phyloP scores from a whole-genome alignment of 345 rosid species.

The Clarkia xantiana region DNA sequence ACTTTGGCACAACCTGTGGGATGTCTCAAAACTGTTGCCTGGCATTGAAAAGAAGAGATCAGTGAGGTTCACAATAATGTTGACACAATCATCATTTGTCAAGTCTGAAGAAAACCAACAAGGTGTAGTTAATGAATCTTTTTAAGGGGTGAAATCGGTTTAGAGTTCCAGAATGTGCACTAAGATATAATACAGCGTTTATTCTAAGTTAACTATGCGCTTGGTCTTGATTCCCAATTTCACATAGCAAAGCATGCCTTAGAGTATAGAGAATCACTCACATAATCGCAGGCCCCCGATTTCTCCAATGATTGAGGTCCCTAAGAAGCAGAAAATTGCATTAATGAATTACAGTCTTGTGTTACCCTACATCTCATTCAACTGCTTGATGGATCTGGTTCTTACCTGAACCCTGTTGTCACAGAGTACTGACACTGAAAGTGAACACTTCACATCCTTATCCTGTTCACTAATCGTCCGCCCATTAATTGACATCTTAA shows the following conservation, averaged over 20 bases:
- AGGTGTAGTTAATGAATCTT: not conserved
- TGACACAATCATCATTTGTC: not conserved
- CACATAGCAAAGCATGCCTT: not conserved
- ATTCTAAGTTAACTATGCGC: not conserved
- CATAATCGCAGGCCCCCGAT: conserved; percentile 57
- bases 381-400: conserved; percentile 11
- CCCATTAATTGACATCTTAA: conserved; percentile 45
- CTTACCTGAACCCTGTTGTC: conserved; percentile 57
- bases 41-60: not conserved
- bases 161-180: not conserved
- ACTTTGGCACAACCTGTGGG: conserved; percentile 80
- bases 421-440: conserved; percentile 67
- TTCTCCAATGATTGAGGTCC: conserved; percentile 51
- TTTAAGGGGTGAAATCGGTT: not conserved
- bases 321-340: conserved; percentile 20
- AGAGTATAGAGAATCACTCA: conserved; percentile 20
- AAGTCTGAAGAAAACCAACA: not conserved
- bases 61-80: not conserved
- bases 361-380: conserved; percentile 5
- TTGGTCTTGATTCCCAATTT: not conserved
- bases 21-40: conserved; percentile 43
- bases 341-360: not conserved
- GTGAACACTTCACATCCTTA: conserved; percentile 37
- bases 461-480: conserved; percentile 8
- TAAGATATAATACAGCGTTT: not conserved